Conservation (phyloP, 306 rosid genomes). For the Dryas alaskensis region DNA sequence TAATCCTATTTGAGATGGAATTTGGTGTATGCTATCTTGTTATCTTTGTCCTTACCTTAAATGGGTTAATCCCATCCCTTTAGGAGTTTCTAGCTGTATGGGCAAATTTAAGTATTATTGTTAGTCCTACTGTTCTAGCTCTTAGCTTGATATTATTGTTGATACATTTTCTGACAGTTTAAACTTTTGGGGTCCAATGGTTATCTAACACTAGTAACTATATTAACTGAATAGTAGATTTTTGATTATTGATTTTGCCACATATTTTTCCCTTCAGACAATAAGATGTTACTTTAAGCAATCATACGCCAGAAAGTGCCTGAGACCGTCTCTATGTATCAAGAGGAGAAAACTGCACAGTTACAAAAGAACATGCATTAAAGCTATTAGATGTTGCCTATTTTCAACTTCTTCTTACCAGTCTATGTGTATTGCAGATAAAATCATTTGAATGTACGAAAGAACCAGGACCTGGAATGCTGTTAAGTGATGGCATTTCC, state of each 20-base stretch:
- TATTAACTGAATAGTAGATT: not conserved
- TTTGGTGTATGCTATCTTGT: not conserved
- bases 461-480: constrained; percentile 49
- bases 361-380: not conserved
- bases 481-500: constrained; percentile 42
- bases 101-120: too few species aligned
- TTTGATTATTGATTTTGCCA: not conserved
- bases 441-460: constrained; percentile 53
- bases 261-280: not conserved
- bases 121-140: too few species aligned
- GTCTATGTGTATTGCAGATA: constrained; percentile 47
- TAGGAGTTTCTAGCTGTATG: too few species aligned
- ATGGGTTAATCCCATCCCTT: too few species aligned
- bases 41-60: too few species aligned
- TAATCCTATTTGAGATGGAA: not conserved
- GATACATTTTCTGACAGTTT: too few species aligned
- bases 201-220: not conserved
- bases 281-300: not conserved
- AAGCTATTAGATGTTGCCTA: constrained; percentile 6
- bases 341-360: not conserved
- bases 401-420: constrained; percentile 32
- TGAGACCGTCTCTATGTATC: not conserved
- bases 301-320: not conserved
- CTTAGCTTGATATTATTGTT: too few species aligned
- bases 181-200: too few species aligned